Base-by-base conservation (phyloP, 371 early-diverging fungal genomes). In the Mucor sp. region DNA sequence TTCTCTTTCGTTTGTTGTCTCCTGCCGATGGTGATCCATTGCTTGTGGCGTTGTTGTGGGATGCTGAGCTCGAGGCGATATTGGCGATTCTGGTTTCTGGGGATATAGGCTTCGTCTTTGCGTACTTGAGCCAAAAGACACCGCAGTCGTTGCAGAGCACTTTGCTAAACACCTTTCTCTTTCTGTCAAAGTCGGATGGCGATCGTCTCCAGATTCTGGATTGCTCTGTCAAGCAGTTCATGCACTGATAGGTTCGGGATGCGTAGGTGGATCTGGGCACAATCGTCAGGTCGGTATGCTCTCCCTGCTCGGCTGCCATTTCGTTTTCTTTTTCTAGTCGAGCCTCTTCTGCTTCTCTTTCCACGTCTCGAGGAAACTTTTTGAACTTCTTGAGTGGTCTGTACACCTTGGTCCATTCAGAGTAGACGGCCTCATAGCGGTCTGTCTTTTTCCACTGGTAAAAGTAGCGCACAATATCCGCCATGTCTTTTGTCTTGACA, bases 91-190 rank as follows among this genome's bases (percentile, higher is more conserved):
- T 41, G 2, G 39, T 48, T n/a, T 67, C 58, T 1, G 58, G 35
- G 72, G 63, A 53, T 41, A 67, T 71, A 9, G 79, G 70, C 23
- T 82, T 88, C 70, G 85, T 85, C 3, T 74, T 68, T 11, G 86
- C 90, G 69, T 94, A 94, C 37, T 90, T 91, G 15, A 90, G 72
- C 93, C 92, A 94, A 72, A 87, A 85, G 19, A 81, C 77, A 33
- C 89, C 89, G 66, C 95, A 94, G 19, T 88, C 87, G 56, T 84
- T 74, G 66, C 95, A 94, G n/a, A 91, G 75, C 0, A 90, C 87
- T 37, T 74, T 62, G n/a, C 76, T 69, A 17, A 81, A 83, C 17
- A 72, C 58, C 41, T 81, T 79, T 27, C 81, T 72, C 50, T 81
- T 79, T 15, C 80, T 59, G 33, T 87, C 87, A 8, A 75, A 78